Evolutionary conservation across 805 yeast genomes (phyloP).

Genomic region (Sugiyamaella chiloensis): DNA sequence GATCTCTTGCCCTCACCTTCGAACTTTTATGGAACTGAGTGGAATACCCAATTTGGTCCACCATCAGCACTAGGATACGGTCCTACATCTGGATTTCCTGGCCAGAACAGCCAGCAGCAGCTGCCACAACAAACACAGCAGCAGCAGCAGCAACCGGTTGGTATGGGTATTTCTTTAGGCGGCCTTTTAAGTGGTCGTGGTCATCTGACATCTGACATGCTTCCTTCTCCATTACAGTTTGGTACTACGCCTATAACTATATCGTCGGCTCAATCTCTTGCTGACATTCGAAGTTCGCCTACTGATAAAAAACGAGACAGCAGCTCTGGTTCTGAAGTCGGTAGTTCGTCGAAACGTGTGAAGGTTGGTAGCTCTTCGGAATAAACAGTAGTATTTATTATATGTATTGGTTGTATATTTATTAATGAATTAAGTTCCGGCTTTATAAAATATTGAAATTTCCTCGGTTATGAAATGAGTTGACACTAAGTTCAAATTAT

Average conservation of each 20-base stretch:
- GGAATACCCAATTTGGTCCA: slow-evolving; percentile 45
- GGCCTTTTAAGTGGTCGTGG: slow-evolving; percentile 9
- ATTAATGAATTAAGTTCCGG: background rate
- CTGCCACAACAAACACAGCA: no score
- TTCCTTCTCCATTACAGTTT: slow-evolving; percentile 31
- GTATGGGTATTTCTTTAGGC: slow-evolving; percentile 18
- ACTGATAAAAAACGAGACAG: slow-evolving; percentile 8
- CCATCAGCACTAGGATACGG: slow-evolving; percentile 24
- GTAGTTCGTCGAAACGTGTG: slow-evolving; percentile 6
- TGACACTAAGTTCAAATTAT: no score
- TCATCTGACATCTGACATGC: slow-evolving; percentile 22
- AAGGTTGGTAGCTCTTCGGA: slow-evolving; percentile 6
- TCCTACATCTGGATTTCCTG: slow-evolving; percentile 11
- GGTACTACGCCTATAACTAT: slow-evolving; percentile 25
- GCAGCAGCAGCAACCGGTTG: slow-evolving; percentile 13
- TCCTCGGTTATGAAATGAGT: no score
- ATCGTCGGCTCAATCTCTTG: slow-evolving; percentile 20
- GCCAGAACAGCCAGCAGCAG: slow-evolving; percentile 2
- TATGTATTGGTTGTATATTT: slow-evolving; percentile 2
- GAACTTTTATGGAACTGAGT: slow-evolving; percentile 63
- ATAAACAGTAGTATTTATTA: background rate
- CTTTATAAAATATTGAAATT: no score
- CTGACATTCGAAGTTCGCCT: slow-evolving; percentile 13
- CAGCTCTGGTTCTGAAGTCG: background rate
- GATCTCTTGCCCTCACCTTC: slow-evolving; percentile 81